Evolutionary conservation across 139 green algal species (phyloP).

Genomic region (Coelastrella sp.): DNA sequence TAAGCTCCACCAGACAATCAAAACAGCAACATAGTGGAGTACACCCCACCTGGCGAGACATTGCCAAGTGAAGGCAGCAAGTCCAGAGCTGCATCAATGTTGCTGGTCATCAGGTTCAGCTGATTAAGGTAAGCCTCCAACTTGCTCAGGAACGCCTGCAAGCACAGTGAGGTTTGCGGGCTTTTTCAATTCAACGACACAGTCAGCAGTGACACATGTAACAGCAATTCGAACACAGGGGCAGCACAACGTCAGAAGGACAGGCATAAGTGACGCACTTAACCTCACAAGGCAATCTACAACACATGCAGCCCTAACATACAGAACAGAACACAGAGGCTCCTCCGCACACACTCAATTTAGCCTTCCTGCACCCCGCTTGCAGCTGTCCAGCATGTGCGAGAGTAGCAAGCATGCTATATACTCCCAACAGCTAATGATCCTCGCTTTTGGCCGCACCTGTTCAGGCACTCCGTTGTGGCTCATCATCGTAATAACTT

Average conservation of each 20-base stretch:
- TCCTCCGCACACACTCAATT: too few species aligned
- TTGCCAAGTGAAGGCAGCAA: constrained; percentile 37
- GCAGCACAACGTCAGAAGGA: too few species aligned
- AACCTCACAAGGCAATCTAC: too few species aligned
- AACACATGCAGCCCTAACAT: too few species aligned
- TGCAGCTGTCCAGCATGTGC: too few species aligned
- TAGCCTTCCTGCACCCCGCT: too few species aligned
- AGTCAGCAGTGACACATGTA: too few species aligned
- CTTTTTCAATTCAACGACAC: too few species aligned
- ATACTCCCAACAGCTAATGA: background rate
- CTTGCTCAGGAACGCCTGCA: background rate
- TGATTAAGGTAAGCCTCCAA: background rate
- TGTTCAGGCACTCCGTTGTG: constrained; percentile 40
- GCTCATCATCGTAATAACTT: constrained; percentile 61
- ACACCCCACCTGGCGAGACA: background rate
- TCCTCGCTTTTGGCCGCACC: background rate
- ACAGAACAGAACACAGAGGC: too few species aligned
- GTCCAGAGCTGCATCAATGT: background rate
- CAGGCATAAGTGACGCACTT: too few species aligned
- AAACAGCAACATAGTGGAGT: background rate
- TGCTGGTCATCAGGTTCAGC: background rate
- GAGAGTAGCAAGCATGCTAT: background rate
- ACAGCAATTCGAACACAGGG: too few species aligned
- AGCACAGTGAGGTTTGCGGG: background rate
- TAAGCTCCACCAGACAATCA: too few species aligned